Conservation (phyloP, 441 rosid species). For the Euphorbia schlechtendalii region DNA sequence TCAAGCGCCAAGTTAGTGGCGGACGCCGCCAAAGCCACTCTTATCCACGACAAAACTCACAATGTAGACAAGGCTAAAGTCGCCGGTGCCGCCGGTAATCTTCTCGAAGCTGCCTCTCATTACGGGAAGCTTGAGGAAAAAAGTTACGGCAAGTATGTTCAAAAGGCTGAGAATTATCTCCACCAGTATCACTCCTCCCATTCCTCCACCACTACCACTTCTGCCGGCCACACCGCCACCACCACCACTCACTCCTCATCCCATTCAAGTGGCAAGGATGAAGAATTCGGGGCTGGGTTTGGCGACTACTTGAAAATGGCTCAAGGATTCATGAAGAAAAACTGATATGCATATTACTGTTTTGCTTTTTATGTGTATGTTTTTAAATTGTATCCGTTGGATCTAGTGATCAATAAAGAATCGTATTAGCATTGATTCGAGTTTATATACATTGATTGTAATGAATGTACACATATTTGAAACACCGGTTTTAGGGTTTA, state of each 20-base stretch:
- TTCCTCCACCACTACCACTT: constrained; percentile 19
- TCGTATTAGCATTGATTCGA: not conserved
- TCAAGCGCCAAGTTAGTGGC: constrained; percentile 60
- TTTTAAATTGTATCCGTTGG: too few relatives aligned
- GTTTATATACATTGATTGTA: constrained; percentile 2
- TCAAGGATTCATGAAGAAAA: constrained; percentile 41
- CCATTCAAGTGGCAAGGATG: constrained; percentile 4
- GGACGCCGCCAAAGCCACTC: constrained; percentile 43
- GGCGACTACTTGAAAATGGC: constrained; percentile 50
- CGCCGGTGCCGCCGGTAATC: constrained; percentile 54
- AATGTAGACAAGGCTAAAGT: constrained; percentile 45
- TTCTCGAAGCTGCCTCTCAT: constrained; percentile 47
- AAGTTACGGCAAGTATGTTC: constrained; percentile 45
- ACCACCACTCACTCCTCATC: not conserved
- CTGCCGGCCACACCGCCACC: too few relatives aligned
- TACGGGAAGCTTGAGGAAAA: constrained; percentile 58
- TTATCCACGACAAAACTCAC: constrained; percentile 26
- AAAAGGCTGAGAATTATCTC: constrained; percentile 60
- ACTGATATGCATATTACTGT: not conserved
- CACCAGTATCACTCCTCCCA: constrained; percentile 40
- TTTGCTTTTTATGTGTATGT: too few relatives aligned
- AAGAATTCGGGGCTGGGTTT: constrained; percentile 28
- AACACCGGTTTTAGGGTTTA: constrained; percentile 15
- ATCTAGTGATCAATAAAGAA: not conserved
- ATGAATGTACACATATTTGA: not conserved